Evolutionary conservation across 768 basidiomycete species (phyloP).

Genomic region (Phlegmacium glaucopus): DNA sequence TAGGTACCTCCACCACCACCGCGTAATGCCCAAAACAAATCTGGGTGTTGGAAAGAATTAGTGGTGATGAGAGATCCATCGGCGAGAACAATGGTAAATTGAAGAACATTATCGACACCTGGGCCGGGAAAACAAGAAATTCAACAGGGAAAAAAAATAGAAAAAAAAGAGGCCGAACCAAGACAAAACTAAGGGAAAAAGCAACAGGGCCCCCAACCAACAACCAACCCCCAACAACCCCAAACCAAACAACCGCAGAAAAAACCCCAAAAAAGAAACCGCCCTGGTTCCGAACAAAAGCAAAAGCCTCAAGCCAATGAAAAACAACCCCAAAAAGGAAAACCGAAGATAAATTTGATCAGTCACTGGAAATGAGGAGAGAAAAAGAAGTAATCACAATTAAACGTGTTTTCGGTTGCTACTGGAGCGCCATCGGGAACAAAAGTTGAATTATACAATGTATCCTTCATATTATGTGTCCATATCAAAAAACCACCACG

Average conservation of each 20-base stretch:
- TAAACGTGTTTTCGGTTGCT: slow-evolving; percentile 8
- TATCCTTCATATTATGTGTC: slow-evolving; percentile 33
- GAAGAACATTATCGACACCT: slow-evolving; percentile 47
- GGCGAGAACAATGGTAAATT: slow-evolving; percentile 43
- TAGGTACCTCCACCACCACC: slow-evolving; percentile 50
- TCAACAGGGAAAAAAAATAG: background rate
- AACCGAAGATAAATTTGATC: background rate
- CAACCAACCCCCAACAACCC: no score
- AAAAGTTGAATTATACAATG: slow-evolving; percentile 23
- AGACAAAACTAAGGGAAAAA: slow-evolving; percentile 37
- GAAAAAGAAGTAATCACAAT: slow-evolving; percentile 12
- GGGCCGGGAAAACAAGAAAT: background rate
- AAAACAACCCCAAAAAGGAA: slow-evolving; percentile 33
- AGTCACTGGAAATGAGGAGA: background rate
- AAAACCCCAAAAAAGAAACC: no score
- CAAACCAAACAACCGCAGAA: no score
- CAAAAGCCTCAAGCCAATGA: slow-evolving; percentile 41
- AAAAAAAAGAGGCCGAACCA: slow-evolving; percentile 21
- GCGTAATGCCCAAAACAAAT: slow-evolving; percentile 53
- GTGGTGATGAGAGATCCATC: slow-evolving; percentile 35
- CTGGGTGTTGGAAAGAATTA: slow-evolving; percentile 36
- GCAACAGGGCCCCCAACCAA: no score
- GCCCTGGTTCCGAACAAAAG: slow-evolving; percentile 29
- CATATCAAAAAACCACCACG: slow-evolving; percentile 35
- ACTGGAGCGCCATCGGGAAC: slow-evolving; percentile 29